Base-by-base conservation (phyloP, 78 protist species). In the Pigoraptor vietnamica region DNA sequence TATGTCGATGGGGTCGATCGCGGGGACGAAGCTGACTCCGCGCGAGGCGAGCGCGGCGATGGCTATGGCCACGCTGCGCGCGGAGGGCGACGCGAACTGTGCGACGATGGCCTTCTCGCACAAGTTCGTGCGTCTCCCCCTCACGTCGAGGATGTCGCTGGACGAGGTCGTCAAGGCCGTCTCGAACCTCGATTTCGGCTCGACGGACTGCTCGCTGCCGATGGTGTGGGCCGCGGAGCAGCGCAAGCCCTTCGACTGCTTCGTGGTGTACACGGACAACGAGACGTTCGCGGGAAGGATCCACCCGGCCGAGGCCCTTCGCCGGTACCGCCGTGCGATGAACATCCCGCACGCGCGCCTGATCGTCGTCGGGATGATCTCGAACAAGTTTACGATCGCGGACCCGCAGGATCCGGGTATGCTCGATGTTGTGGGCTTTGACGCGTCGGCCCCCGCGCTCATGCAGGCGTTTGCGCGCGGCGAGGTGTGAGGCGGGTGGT, bases 341-440 rank as follows among this genome's bases (percentile, higher is more conserved):
- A 0, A n/a, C 37, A 14, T 14, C 34, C 92, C 92, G 34, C 6
- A 92, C 39, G 86, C 91, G 35, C 14, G 33, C 32, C 83, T 92
- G 39, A 37, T 92, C 24, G 93, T 92, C 35, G 81, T 87, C 23
- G 93, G 93, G 39, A 67, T 92, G 90, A 24, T 39, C 25, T 37
- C 86, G 48, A 92, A 2, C 40, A 29, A 29, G 32, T 92, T 92
- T 33, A 81, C 86, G 24, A 92, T 92, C 23, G 93, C 93, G 33
- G 93, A 92, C 33, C 93, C 93, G 35, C n/a, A 1, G 34, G 93
- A 92, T 79, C 79, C 37, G 38, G 34, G 34, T 29, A 92, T 92
- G 93, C 90, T 92, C 24, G 93, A 92, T 33, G 83, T 92, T 0
- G 93, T 86, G 2, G 93, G 93, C 40, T 92, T 92, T 39, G 93